A percentile compares a stretch with the other conserved stretches of the same genome.
phyloP scores from a whole-genome alignment of 768 basidiomycete genomes.

The Kwoniella heveanensis region DNA sequence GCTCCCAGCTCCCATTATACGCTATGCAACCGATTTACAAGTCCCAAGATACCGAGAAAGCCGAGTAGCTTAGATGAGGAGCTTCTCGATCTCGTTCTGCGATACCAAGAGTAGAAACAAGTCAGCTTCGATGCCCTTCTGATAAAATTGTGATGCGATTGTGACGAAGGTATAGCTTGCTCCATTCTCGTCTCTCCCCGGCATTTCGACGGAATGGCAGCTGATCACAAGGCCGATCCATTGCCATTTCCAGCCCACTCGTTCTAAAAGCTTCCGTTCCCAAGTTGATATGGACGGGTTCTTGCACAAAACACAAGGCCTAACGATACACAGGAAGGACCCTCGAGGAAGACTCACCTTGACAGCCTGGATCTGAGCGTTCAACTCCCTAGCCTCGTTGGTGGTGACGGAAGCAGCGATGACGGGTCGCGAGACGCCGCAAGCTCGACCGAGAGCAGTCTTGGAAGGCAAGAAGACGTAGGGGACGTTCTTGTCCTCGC shows the following conservation, averaged over 20 bases:
- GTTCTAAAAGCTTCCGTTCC: too few relatives aligned
- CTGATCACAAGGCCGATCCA: too few relatives aligned
- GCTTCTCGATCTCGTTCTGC: conserved; percentile 58
- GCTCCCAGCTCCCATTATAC: too few relatives aligned
- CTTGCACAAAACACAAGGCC: neutral
- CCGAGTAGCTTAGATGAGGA: conserved; percentile 53
- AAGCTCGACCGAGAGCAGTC: conserved; percentile 92
- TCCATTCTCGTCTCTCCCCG: too few relatives aligned
- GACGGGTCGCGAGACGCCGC: conserved; percentile 91
- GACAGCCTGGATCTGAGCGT: conserved; percentile 81
- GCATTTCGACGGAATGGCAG: too few relatives aligned
- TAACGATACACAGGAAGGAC: neutral
- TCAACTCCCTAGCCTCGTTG: conserved; percentile 86
- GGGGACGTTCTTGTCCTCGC: conserved; percentile 99
- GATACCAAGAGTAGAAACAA: neutral
- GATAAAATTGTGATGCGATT: too few relatives aligned
- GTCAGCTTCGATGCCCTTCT: neutral
- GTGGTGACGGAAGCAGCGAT: conserved; percentile 96
- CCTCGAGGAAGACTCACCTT: conserved; percentile 60
- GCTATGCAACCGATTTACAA: too few relatives aligned
- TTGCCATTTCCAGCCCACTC: too few relatives aligned
- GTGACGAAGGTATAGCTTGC: too few relatives aligned
- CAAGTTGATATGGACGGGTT: too few relatives aligned
- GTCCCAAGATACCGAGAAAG: too few relatives aligned
- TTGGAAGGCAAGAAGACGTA: conserved; percentile 95